Base-by-base conservation (phyloP, 176 grass and related monocot genomes). In the Elymus sibiricus region DNA sequence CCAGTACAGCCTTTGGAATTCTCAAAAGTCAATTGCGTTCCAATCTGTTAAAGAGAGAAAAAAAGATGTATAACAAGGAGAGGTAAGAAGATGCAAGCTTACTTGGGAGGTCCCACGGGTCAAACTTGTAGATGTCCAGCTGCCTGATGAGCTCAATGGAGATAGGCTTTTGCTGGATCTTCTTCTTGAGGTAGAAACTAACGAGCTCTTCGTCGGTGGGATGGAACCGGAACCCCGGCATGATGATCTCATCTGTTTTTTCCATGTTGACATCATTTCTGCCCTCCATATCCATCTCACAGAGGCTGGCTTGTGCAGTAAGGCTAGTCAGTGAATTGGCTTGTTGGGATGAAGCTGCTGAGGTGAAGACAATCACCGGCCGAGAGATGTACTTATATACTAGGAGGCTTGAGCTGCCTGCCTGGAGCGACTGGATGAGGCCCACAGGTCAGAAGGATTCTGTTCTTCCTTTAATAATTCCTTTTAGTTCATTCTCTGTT, bases 51-150 rank as follows among this genome's bases (percentile, higher is more conserved):
- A n/a, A 6, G 19, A 13, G 51, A 55, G 6, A 2, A 83, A 16
- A 71, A 64, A 38, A 51, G 5, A 24, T 22, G n/a, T 11, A 2
- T 14, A 90, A 70, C 32, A 64, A 77, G 39, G 42, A 79, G 11
- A 74, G 22, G 31, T 17, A 70, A 6, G 19, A 70, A 6, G 19
- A 27, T n/a, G 64, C 22, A 9, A 75, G 4, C 93, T 95, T 95
- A 95, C 93, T 90, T 90, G 93, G 93, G 56, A 95, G 90, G 84
- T 95, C 93, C 93, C 93, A 95, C 64, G 93, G 93, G 81, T 95
- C 88, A 79, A 82, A 90, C 47, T 92, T 95, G 90, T 92, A 95
- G 83, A 92, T 95, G 44, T 95, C 93, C 46, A 95, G 86, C 75
- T 88, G 88, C 71, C 88, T 88, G 77, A 95, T 95, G 26, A 95